A percentile compares a stretch with the other conserved stretches of the same genome.
These are phyloP conservation scores for Globisporangium barbulae DNA, from an alignment of 352 stramenopile species.

Conservation along the genomic window DNA sequence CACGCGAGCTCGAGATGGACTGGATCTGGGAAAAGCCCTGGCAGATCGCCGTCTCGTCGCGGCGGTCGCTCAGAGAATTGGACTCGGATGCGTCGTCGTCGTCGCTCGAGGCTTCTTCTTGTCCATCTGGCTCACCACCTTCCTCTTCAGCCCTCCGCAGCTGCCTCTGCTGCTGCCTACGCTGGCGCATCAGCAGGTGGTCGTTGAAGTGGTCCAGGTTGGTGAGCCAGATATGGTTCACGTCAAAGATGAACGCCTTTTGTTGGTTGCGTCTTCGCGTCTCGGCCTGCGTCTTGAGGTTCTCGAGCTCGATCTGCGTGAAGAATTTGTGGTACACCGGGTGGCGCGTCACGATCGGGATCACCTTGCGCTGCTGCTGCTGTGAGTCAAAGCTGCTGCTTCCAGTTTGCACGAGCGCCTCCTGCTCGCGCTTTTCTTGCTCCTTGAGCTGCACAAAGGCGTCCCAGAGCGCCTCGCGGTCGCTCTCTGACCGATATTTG, in stretches of 20 bases:
- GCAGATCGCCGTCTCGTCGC: slow-evolving; percentile 56
- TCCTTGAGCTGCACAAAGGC: slow-evolving; percentile 44
- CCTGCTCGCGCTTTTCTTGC: slow-evolving; percentile 23
- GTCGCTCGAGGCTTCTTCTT: slow-evolving; percentile 3
- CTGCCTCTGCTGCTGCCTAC: slow-evolving; percentile 12
- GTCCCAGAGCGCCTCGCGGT: slow-evolving; percentile 61
- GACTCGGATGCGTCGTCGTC: slow-evolving; percentile 9
- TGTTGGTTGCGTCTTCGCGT: slow-evolving; percentile 69
- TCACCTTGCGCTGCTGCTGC: slow-evolving; percentile 26
- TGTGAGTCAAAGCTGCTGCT: slow-evolving; percentile 16
- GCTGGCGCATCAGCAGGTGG: slow-evolving; percentile 20
- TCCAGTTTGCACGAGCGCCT: slow-evolving; percentile 19
- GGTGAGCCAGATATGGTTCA: slow-evolving; percentile 90
- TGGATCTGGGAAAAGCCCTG: slow-evolving; percentile 77
- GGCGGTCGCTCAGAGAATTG: slow-evolving; percentile 37
- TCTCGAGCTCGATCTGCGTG: slow-evolving; percentile 67
- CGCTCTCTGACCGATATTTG: slow-evolving; percentile 74
- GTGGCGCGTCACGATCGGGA: slow-evolving; percentile 63
- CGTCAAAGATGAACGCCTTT: slow-evolving; percentile 85
- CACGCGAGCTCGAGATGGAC: slow-evolving; percentile 57
- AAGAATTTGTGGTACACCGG: slow-evolving; percentile 59
- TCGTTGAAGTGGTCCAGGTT: slow-evolving; percentile 88
- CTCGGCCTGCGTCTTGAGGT: slow-evolving; percentile 52
- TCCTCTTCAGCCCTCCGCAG: background rate
- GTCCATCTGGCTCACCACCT: background rate